These are phyloP conservation scores for Myxozyma sirexii DNA, from an alignment of 805 yeast species.

Conservation along the genomic window DNA sequence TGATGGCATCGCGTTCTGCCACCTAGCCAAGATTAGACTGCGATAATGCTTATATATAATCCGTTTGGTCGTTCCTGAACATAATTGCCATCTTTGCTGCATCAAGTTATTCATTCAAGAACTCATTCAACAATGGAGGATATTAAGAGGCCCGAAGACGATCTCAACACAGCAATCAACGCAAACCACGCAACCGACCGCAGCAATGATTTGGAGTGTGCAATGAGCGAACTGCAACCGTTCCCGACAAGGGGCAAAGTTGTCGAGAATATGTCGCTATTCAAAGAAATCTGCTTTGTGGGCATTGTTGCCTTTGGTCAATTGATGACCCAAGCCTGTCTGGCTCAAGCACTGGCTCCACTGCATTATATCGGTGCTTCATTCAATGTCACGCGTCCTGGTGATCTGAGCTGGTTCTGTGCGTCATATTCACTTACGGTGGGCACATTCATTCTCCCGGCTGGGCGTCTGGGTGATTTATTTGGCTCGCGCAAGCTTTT, in stretches of 20 bases:
- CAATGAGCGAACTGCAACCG: not conserved
- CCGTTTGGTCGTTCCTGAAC: too few relatives aligned
- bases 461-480: slow-evolving; percentile 74
- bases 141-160: too few relatives aligned
- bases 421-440: slow-evolving; percentile 72
- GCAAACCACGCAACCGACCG: too few relatives aligned
- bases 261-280: slow-evolving; percentile 1
- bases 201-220: not conserved
- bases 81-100: too few relatives aligned
- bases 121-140: too few relatives aligned
- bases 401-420: slow-evolving; percentile 61
- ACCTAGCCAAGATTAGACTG: too few relatives aligned
- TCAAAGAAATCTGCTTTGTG: slow-evolving; percentile 38
- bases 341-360: slow-evolving; percentile 42
- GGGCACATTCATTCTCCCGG: slow-evolving; percentile 69
- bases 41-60: too few relatives aligned
- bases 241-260: not conserved
- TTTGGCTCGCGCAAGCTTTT: slow-evolving; percentile 63
- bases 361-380: slow-evolving; percentile 40
- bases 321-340: slow-evolving; percentile 46
- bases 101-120: too few relatives aligned
- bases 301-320: slow-evolving; percentile 41
- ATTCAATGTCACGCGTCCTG: slow-evolving; percentile 41
- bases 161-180: too few relatives aligned
- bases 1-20: too few relatives aligned